These are phyloP conservation scores for Microsporum audouinii DNA, from an alignment of 2,329 filamentous ascomycete genomes.

Conservation along the genomic window DNA sequence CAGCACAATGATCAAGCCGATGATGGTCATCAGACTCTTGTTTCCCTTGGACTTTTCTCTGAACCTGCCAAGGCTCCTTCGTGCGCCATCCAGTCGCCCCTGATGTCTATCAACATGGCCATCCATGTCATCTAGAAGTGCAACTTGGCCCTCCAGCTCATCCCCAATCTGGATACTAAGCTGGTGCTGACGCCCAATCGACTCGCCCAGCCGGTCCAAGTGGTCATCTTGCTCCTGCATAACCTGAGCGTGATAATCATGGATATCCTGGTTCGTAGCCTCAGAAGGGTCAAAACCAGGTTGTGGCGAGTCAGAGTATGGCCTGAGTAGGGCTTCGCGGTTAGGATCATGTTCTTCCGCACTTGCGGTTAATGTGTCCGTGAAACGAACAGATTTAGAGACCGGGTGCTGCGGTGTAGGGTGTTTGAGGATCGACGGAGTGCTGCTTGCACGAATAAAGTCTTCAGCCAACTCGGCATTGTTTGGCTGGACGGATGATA, in stretches of 20 bases:
- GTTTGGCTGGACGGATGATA: background rate
- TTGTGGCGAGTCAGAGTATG: conserved; percentile 47
- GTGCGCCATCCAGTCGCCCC: conserved; percentile 61
- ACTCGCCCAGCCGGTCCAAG: conserved; percentile 75
- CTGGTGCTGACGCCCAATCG: conserved; percentile 79
- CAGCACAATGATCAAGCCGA: conserved; percentile 70
- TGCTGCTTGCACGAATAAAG: conserved; percentile 49
- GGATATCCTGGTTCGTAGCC: conserved; percentile 73
- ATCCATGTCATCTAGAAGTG: conserved; percentile 83
- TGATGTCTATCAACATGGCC: conserved; percentile 70
- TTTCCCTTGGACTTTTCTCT: conserved; percentile 68
- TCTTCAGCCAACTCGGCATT: conserved; percentile 38
- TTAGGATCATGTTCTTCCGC: conserved; percentile 36
- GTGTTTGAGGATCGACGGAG: conserved; percentile 32
- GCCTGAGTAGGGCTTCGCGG: conserved; percentile 50
- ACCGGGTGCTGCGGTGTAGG: conserved; percentile 34
- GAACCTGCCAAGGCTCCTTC: conserved; percentile 59
- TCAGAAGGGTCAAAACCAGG: conserved; percentile 39
- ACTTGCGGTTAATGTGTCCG: conserved; percentile 42
- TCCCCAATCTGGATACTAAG: conserved; percentile 92
- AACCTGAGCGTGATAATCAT: conserved; percentile 69
- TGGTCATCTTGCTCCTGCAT: conserved; percentile 86
- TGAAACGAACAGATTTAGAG: conserved; percentile 76
- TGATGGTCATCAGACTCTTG: conserved; percentile 72
- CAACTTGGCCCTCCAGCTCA: conserved; percentile 82